phyloP scores from a whole-genome alignment of 768 basidiomycete species.

The Tephrocybe sp. region DNA sequence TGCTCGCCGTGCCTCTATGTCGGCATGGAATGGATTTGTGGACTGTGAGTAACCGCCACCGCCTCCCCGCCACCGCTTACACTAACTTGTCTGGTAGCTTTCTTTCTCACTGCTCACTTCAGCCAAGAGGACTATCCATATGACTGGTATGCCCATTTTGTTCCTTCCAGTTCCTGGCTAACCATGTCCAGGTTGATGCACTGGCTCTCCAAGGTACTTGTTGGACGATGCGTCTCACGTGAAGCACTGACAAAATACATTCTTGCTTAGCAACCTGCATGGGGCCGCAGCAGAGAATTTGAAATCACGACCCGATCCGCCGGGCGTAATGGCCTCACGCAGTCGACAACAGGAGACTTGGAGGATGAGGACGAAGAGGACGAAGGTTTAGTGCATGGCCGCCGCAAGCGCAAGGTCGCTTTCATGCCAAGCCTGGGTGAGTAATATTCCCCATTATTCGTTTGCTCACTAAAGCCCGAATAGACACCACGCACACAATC shows the following conservation, averaged over 20 bases:
- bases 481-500: conserved; percentile 86
- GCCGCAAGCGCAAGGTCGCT: conserved; percentile 73
- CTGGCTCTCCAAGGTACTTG: conserved; percentile 74
- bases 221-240: background rate
- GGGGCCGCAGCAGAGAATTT: conserved; percentile 85
- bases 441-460: conserved; percentile 21
- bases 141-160: conserved; percentile 56
- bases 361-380: conserved; percentile 75
- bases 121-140: conserved; percentile 86
- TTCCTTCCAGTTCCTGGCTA: conserved; percentile 6
- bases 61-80: background rate
- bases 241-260: background rate
- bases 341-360: conserved; percentile 70
- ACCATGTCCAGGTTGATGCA: conserved; percentile 68
- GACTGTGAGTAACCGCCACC: conserved; percentile 55
- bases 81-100: conserved; percentile 42
- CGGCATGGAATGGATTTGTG: conserved; percentile 87
- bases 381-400: conserved; percentile 63
- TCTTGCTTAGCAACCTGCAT: conserved; percentile 74
- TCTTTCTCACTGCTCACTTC: conserved; percentile 88
- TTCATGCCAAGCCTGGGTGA: conserved; percentile 84
- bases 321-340: conserved; percentile 60
- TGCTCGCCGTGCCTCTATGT: conserved; percentile 73
- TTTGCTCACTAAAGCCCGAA: conserved; percentile 5
- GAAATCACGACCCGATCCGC: conserved; percentile 82